These are phyloP conservation scores for Candida labiduridarum DNA, from an alignment of 1,139 yeast genomes.

Conservation along the genomic window DNA sequence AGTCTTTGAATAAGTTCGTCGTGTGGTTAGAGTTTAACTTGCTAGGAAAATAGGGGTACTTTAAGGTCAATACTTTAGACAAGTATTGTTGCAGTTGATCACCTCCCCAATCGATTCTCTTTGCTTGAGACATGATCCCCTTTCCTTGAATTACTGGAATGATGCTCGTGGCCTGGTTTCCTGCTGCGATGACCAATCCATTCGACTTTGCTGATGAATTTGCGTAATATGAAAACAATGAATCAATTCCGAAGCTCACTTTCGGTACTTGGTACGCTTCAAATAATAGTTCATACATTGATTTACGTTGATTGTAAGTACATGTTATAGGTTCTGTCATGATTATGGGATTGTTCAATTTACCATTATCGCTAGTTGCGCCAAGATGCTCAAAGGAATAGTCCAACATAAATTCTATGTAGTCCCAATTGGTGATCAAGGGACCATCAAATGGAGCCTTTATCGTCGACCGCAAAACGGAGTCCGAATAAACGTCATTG, in stretches of 20 bases:
- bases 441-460: slow-evolving; percentile 88
- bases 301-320: slow-evolving; percentile 67
- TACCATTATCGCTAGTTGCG: slow-evolving; percentile 53
- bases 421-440: slow-evolving; percentile 89
- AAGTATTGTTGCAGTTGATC: slow-evolving; percentile 67
- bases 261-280: slow-evolving; percentile 80
- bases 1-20: slow-evolving; percentile 68
- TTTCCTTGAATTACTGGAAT: slow-evolving; percentile 76
- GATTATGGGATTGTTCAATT: slow-evolving; percentile 77
- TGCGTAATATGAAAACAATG: slow-evolving; percentile 71
- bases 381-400: slow-evolving; percentile 81
- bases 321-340: slow-evolving; percentile 78
- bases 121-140: slow-evolving; percentile 68
- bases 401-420: slow-evolving; percentile 78
- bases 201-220: slow-evolving; percentile 40
- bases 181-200: slow-evolving; percentile 81
- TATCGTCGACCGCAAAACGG: slow-evolving; percentile 65
- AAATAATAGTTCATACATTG: slow-evolving; percentile 78
- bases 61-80: slow-evolving; percentile 65
- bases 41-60: slow-evolving; percentile 90
- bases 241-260: slow-evolving; percentile 79
- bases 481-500: slow-evolving; percentile 75
- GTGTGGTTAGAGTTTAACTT: slow-evolving; percentile 67
- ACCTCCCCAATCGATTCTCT: slow-evolving; percentile 94
- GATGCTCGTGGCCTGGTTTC: slow-evolving; percentile 79